phyloP scores from a whole-genome alignment of 768 basidiomycete species.

The Asterophora parasitica region DNA sequence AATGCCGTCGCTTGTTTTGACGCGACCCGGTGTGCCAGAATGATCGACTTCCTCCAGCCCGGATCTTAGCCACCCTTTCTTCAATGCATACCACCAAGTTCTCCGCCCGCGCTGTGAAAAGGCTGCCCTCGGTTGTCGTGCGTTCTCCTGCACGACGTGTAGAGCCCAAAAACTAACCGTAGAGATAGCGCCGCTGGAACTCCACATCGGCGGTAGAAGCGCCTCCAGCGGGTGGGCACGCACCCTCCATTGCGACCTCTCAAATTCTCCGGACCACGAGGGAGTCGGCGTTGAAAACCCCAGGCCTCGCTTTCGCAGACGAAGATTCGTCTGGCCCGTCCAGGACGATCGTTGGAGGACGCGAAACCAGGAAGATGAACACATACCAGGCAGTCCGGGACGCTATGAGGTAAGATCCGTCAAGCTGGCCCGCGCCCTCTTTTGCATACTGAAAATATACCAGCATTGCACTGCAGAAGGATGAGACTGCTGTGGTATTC shows the following conservation, averaged over 20 bases:
- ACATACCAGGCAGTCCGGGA: constrained; percentile 90
- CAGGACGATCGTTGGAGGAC: constrained; percentile 55
- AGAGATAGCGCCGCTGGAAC: constrained; percentile 39
- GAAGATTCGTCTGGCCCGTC: constrained; percentile 43
- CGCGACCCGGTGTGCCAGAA: constrained; percentile 14
- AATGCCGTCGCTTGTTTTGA: constrained; percentile 11
- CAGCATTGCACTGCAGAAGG: constrained; percentile 79
- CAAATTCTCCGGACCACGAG: constrained; percentile 59
- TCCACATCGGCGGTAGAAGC: constrained; percentile 49
- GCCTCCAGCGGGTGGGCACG: constrained; percentile 76
- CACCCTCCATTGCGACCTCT: constrained; percentile 69
- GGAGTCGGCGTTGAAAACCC: constrained; percentile 66
- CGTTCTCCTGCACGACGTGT: constrained; percentile 3
- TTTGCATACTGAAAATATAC: not conserved
- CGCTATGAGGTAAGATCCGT: constrained; percentile 62
- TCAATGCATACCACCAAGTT: constrained; percentile 34
- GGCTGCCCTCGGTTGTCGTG: constrained; percentile 18
- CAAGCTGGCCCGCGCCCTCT: not conserved
- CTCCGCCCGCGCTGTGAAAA: constrained; percentile 20
- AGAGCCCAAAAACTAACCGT: not conserved
- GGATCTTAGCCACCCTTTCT: constrained; percentile 39
- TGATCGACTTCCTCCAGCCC: constrained; percentile 20
- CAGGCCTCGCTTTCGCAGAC: constrained; percentile 69
- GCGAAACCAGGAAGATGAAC: constrained; percentile 94
- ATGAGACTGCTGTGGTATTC: constrained; percentile 85